Evolutionary conservation across 192 early-diverging fungal genomes (phyloP).

Genomic region (Haplosporangium gracile): DNA sequence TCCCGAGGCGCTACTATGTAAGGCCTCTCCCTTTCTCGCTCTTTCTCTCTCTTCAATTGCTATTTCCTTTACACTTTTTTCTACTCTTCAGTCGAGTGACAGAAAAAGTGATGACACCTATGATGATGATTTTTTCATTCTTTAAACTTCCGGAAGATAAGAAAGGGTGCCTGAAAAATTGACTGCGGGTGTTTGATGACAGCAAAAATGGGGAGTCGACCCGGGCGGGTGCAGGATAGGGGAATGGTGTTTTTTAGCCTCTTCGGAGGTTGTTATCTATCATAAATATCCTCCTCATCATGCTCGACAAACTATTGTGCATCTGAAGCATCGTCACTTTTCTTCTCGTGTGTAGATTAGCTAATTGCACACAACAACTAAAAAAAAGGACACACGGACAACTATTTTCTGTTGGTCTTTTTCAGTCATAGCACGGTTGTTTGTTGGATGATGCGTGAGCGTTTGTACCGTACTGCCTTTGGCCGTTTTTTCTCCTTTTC

Average conservation of each 20-base stretch:
- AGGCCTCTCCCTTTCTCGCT: not conserved
- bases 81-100: too few species aligned
- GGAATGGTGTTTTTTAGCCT: not conserved
- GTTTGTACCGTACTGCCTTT: not conserved
- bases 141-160: too few species aligned
- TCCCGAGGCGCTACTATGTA: constrained; percentile 41
- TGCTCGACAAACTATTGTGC: not conserved
- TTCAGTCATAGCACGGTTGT: not conserved
- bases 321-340: not conserved
- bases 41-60: not conserved
- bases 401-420: not conserved
- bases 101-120: too few species aligned
- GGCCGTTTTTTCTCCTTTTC: not conserved
- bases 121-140: too few species aligned
- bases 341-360: not conserved
- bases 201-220: not conserved
- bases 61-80: too few species aligned
- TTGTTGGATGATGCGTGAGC: not conserved
- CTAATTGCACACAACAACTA: not conserved
- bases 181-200: not conserved
- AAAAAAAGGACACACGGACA: not conserved
- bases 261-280: not conserved
- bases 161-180: too few species aligned
- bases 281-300: not conserved
- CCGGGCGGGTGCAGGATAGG: not conserved